Evolutionary conservation across 257 asterid genomes (phyloP).

Genomic region (Fraxinus anomala): DNA sequence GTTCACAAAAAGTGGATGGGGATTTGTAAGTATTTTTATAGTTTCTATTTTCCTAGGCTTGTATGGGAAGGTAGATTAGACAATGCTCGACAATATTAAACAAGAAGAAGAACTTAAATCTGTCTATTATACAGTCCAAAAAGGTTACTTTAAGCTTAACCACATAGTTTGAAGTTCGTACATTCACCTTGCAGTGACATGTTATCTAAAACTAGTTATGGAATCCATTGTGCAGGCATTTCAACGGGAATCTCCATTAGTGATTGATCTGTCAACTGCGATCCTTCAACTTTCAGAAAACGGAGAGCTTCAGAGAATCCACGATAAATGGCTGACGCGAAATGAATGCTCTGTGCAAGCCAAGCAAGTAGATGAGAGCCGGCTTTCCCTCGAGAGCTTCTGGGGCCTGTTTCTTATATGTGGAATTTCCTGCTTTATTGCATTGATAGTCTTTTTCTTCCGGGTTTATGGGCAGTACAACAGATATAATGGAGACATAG

Average conservation of each 20-base stretch:
- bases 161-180: not conserved
- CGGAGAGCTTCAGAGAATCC: slow-evolving; percentile 53
- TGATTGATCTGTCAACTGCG: slow-evolving; percentile 46
- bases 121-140: too few relatives aligned
- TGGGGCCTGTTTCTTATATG: slow-evolving; percentile 50
- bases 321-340: slow-evolving; percentile 43
- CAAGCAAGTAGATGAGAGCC: slow-evolving; percentile 19
- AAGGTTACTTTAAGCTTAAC: not conserved
- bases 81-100: not conserved
- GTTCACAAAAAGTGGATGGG: slow-evolving; percentile 27
- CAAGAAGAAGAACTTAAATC: not conserved
- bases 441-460: slow-evolving; percentile 34
- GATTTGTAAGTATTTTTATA: slow-evolving; percentile 23
- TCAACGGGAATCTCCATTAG: slow-evolving; percentile 46
- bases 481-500: slow-evolving; percentile 29
- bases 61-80: not conserved
- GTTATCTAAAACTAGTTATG: not conserved
- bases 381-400: slow-evolving; percentile 47
- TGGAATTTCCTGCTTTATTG: slow-evolving; percentile 38
- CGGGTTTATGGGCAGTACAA: slow-evolving; percentile 40
- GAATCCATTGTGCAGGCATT: slow-evolving; percentile 35
- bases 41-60: not conserved
- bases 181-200: not conserved
- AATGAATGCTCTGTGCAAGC: slow-evolving; percentile 25
- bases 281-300: slow-evolving; percentile 52